Conservation (phyloP, 306 rosid genomes). For the Datisca glomerata region DNA sequence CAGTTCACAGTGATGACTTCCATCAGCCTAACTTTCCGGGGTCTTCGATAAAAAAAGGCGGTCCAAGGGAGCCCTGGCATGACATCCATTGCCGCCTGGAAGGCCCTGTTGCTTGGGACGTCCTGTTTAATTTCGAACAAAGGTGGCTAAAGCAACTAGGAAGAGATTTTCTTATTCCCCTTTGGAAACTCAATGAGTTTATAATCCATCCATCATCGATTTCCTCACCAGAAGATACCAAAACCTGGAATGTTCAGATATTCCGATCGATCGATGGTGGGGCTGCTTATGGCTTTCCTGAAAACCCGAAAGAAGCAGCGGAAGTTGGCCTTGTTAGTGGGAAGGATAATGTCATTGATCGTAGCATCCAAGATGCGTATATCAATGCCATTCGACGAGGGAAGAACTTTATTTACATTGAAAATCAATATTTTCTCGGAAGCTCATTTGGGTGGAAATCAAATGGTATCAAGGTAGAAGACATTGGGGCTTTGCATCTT, state of each 20-base stretch:
- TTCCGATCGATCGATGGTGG: conserved; percentile 82
- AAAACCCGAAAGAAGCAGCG: conserved; percentile 26
- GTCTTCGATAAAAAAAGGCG: conserved; percentile 64
- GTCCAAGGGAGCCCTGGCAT: conserved; percentile 98
- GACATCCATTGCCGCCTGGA: conserved; percentile 76
- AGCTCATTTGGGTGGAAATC: conserved; percentile 76
- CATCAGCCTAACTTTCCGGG: conserved; percentile 74
- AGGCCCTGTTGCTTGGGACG: conserved; percentile 82
- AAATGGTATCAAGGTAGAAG: conserved; percentile 36
- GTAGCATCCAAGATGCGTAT: conserved; percentile 76
- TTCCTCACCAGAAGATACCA: conserved; percentile 13
- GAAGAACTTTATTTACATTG: conserved; percentile 73
- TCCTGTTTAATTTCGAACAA: conserved; percentile 60
- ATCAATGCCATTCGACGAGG: conserved; percentile 72
- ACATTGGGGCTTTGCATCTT: conserved; percentile 63
- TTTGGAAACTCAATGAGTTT: conserved; percentile 13
- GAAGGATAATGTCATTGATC: conserved; percentile 51
- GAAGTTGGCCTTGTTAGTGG: conserved; percentile 55
- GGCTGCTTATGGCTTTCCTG: conserved; percentile 62
- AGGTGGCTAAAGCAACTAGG: conserved; percentile 70
- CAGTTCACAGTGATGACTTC: conserved; percentile 46
- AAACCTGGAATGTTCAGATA: conserved; percentile 66
- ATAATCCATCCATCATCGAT: conserved; percentile 15
- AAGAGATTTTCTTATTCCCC: conserved; percentile 20
- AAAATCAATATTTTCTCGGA: conserved; percentile 81